phyloP scores from a whole-genome alignment of 2,329 filamentous ascomycete genomes.

The Aureobasidium musti region DNA sequence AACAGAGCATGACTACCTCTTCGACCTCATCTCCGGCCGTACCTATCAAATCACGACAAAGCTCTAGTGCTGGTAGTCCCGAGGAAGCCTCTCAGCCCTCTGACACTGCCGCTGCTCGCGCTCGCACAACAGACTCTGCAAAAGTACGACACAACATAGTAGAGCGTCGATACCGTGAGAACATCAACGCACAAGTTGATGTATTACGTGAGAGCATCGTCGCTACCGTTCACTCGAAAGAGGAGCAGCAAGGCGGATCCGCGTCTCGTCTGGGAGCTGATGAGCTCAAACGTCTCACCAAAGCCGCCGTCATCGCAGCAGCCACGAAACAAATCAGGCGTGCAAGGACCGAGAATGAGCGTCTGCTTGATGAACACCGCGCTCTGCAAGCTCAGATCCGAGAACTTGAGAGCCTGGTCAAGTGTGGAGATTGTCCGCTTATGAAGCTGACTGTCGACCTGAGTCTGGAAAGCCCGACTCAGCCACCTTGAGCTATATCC shows the following conservation, averaged over 20 bases:
- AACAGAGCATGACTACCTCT: not conserved
- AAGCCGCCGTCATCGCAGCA: constrained; percentile 51
- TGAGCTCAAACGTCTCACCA: constrained; percentile 44
- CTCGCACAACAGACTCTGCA: constrained; percentile 26
- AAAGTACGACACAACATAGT: constrained; percentile 47
- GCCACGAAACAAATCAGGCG: constrained; percentile 52
- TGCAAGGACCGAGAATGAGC: constrained; percentile 48
- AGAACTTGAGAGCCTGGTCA: constrained; percentile 49
- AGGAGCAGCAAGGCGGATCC: constrained; percentile 49
- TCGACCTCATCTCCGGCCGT: constrained; percentile 5
- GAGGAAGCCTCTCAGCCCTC: not conserved
- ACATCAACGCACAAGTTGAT: constrained; percentile 51
- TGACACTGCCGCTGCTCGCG: constrained; percentile 4
- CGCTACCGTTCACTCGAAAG: constrained; percentile 40
- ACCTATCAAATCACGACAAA: constrained; percentile 21
- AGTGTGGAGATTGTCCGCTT: constrained; percentile 50
- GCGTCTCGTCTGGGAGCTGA: constrained; percentile 34
- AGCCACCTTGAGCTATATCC: constrained; percentile 7
- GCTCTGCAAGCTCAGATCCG: constrained; percentile 45
- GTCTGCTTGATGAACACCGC: constrained; percentile 45
- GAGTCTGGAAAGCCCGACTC: constrained; percentile 33
- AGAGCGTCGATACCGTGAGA: constrained; percentile 51
- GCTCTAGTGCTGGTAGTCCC: constrained; percentile 19
- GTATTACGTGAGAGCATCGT: constrained; percentile 41
- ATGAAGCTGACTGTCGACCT: constrained; percentile 49